Percentiles rank a stretch among this genome's conserved stretches.
Evolutionary conservation across 768 basidiomycete genomes (phyloP).

Genomic region (Dioszegia crocea): DNA sequence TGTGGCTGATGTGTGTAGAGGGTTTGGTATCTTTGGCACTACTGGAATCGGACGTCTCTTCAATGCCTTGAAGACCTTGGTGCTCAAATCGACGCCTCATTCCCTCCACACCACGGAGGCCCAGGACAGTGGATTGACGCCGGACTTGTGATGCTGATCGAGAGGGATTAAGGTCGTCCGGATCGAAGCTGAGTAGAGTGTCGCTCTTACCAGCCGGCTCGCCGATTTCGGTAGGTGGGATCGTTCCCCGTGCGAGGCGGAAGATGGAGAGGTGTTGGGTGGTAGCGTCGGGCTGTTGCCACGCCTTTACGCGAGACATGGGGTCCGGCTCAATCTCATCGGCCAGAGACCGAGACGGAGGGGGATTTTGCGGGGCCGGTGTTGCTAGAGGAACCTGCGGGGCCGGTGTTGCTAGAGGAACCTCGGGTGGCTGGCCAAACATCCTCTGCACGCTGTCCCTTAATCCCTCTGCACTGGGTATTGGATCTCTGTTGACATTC

Average conservation of each 20-base stretch:
- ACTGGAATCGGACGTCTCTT: background rate
- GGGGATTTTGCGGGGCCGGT: no score
- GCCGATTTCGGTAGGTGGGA: slow-evolving; percentile 5
- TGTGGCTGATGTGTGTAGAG: slow-evolving; percentile 38
- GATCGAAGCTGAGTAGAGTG: slow-evolving; percentile 39
- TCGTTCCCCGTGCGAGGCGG: background rate
- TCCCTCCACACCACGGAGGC: background rate
- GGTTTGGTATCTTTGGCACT: background rate
- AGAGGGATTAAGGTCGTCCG: slow-evolving; percentile 47
- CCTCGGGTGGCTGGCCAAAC: slow-evolving; percentile 24
- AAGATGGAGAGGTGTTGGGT: slow-evolving; percentile 35
- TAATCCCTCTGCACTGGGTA: slow-evolving; percentile 8
- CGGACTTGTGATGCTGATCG: slow-evolving; percentile 45
- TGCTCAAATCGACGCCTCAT: background rate
- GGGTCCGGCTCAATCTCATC: background rate
- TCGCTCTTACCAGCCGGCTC: slow-evolving; percentile 12
- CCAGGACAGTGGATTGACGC: slow-evolving; percentile 10
- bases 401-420: background rate
- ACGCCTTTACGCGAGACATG: slow-evolving; percentile 18
- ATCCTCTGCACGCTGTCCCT: slow-evolving; percentile 35
- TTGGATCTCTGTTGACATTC: background rate
- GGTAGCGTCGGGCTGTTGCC: slow-evolving; percentile 24
- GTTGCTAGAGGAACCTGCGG: no score
- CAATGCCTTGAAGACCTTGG: background rate
- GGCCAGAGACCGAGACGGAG: no score